Evolutionary conservation across 2,329 filamentous ascomycete genomes (phyloP), one percentile per base, ranked within the genome.

Genomic region (Exophiala aquamarina): DNA sequence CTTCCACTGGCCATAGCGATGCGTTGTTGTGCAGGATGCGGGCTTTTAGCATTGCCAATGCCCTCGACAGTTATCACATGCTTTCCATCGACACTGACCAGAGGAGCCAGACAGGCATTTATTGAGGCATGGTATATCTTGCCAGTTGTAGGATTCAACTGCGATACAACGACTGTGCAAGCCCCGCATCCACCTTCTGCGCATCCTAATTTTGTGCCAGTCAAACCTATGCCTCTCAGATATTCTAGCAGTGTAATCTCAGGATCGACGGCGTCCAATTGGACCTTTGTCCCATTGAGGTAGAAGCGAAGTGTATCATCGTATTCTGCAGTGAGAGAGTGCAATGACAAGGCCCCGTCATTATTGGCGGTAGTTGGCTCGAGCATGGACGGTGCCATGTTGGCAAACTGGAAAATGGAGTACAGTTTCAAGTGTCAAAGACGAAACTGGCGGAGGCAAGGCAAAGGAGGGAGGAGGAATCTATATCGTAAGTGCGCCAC

Each of bases 11-110:
- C 82, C 68, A 87, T 87, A 14, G 93, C 92, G 60, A 98, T 87
- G 38, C 93, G 81, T 71, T 97, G 90, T 66, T 97, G 93, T 3
- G 86, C 76, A 2, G 92, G 88, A 71, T 98, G 93, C 4, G 93
- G 93, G 33, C 78, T 82, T 66, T 93, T 86, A 20, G 88, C 84
- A 65, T 86, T 88, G 9, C 93, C 93, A 61, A 98, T 96, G 5
- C 93, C 93, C 70, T 98, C 93, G 32, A 98, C 85, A 3, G 93
- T 98, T 64, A 98, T 91, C 62, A 97, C 89, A 78, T 98, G 93
- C 67, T 98, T 98, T 35, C 93, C 93, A 66, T 97, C 93, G 34
- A 97, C 81, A 61, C 90, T 95, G 57, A 90, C 87, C 37, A 98
- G 77, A 5, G 93, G 93, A 9, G 93, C 92, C 42, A 98, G 76